Base-by-base conservation (phyloP, 208 protist genomes). In the Acanthamoeba polyphaga region DNA sequence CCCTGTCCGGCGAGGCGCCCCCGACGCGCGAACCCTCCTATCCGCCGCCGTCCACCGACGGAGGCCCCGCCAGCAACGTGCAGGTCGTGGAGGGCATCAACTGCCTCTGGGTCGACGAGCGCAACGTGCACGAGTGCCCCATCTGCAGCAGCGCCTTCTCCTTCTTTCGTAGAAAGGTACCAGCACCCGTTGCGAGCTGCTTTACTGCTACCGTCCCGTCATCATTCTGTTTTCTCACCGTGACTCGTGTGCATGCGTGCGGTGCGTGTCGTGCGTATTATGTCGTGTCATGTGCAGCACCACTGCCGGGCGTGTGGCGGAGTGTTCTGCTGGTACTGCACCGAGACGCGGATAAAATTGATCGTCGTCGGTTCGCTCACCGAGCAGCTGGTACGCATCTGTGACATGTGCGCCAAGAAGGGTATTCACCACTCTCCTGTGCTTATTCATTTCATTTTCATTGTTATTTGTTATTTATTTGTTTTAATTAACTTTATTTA, bases 311-410 rank as follows among this genome's bases (percentile, higher is more conserved):
- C 64, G 17, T 92, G 87, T 53, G 87, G 87, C 9, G 87, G 87
- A 13, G 87, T 92, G 53, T 92, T 92, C 64, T 92, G 87, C 64
- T 92, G 64, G 62, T 58, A 92, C 87, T 92, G 87, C 34, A 76
- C 87, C 5, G 43, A 92, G 19, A 58, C 55, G 15, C 53, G 64
- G 4, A 55, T 92, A 7, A 38, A 34, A 49, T 38, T 92, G 43
- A 19, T 76, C 27, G 64, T 74, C 62, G 27, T 76, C 38, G 87
- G 64, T 19, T 68, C 55, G 34, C 38, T 49, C 32, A 92, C 80
- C 17, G 80, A 92, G 32, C 87, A 92, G 32, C 74, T 76, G 7
- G 87, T 92, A n/a, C 87, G 87, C 7, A 74, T 92, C 24, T 92
- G 87, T 58, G 87, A 92, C 66, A 32, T 92, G 15, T 92, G 87